Evolutionary conservation across 1,284 basidiomycete species (phyloP).

Genomic region (Cryptococcus depauperatus): DNA sequence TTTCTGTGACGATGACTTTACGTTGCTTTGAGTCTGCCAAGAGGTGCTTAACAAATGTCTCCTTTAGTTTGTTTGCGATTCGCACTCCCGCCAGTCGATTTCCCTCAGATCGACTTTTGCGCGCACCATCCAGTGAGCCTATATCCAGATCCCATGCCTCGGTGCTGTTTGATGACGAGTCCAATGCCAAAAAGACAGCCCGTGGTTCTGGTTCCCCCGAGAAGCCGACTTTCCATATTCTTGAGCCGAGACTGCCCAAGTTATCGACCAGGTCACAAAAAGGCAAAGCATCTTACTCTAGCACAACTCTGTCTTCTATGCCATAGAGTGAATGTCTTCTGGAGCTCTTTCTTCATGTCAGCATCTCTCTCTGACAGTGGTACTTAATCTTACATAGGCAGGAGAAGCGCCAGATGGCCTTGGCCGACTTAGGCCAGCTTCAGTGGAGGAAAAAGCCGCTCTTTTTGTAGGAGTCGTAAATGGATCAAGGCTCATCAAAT

Average conservation of each 20-base stretch:
- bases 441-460: conserved; percentile 17
- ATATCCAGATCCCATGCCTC: conserved; percentile 42
- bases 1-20: conserved; percentile 85
- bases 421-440: conserved; percentile 26
- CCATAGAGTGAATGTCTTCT: conserved; percentile 46
- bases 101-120: conserved; percentile 55
- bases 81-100: conserved; percentile 60
- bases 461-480: conserved; percentile 25
- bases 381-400: conserved; percentile 24
- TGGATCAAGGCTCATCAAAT: neutral
- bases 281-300: conserved; percentile 35
- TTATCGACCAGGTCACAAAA: neutral
- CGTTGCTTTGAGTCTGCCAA: conserved; percentile 87
- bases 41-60: conserved; percentile 80
- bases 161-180: conserved; percentile 4
- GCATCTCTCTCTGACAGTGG: no score
- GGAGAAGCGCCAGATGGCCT: conserved; percentile 30
- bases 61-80: conserved; percentile 60
- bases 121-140: conserved; percentile 14
- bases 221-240: conserved; percentile 47
- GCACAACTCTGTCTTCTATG: conserved; percentile 45
- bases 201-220: conserved; percentile 45
- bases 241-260: conserved; percentile 38
- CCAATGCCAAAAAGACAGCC: conserved; percentile 32
- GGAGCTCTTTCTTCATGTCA: conserved; percentile 26